Base-by-base conservation (phyloP, 2,329 filamentous ascomycete genomes). In the Beauveria varroae region DNA sequence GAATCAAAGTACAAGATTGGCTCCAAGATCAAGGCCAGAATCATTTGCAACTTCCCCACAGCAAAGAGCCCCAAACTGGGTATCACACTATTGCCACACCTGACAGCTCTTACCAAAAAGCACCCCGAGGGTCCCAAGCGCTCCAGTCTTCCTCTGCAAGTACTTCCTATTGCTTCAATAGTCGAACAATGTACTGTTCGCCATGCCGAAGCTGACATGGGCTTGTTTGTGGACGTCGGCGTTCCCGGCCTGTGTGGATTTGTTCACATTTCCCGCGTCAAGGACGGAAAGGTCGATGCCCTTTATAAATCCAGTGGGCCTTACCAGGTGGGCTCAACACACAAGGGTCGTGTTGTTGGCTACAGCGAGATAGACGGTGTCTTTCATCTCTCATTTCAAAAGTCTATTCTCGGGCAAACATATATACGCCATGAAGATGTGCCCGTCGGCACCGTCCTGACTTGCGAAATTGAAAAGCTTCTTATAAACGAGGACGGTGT, bases 361-460 rank as follows among this genome's bases (percentile, higher is more conserved):
- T 98, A 95, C 76, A 98, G 91, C 71, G 80, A 89, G 12, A 74
- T 98, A 60, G 95, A 99, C 69, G 91, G 91, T 51, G 74, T 96
- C 7, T 97, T 90, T 74, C 83, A 95, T 40, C 72, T 98, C 12
- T 96, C 95, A 1, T 84, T 97, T 47, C 88, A 98, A 74, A 84
- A 89, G 66, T 88, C 82, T 40, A 78, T 97, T 12, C 81, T 99
- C 41, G 88, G 95, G 22, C 93, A 97, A 70, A 85, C 90, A 8
- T 99, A 92, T 76, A 82, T 99, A 24, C 86, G 93, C n/a, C 82
- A 97, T 28, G 91, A 98, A 68, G 95, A 99, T 74, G 83, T 99
- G 16, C 86, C 87, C 6, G 75, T 96, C 51, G 95, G 93, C 22
- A 85, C 87, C 40, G 79, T 95, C 7, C 87, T 97, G 51, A 89